Evolutionary conservation across 768 basidiomycete genomes (phyloP), one percentile per base, ranked within the genome.

Genomic region (Filobasidium floriforme): DNA sequence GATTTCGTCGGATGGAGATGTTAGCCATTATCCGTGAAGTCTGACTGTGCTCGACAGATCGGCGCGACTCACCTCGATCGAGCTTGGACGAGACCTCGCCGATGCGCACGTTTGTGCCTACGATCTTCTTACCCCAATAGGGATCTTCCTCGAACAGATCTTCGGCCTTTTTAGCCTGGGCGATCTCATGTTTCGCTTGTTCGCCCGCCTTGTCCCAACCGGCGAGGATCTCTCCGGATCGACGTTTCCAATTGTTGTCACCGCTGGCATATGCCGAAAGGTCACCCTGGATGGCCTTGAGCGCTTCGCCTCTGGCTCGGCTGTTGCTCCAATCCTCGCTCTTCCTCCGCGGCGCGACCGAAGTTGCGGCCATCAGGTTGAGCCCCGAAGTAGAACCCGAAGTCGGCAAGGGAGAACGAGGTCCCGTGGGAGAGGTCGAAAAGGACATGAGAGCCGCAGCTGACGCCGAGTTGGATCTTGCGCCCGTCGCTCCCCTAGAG

Each of bases 261-360:
- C 54, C 54, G 29, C 54, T 57, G 26, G 54, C 54, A 28, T 57
- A 57, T 5, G 54, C 54, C 12, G 54, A 19, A 15, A 57, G 54
- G 24, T 57, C 54, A n/a, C 52, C 44, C 43, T 59, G 57, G 12
- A 65, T 43, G 12, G 64, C 64, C 28, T 57, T 41, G 14, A 65
- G 37, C n/a, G 60, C 52, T 22, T 66, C 65, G 28, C 60, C 65
- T n/a, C 60, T 61, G 1, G 60, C 65, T 51, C 60, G 49, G 52
- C 60, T 61, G 44, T 60, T 61, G 59, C 65, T 66, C 65, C 65
- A 66, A 40, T 66, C 65, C 51, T 66, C 65, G 60, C 65, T 66
- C 26, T 66, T 66, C 2, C 65, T 49, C 24, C 65, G 52, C 24
- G 65, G 60, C 9, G 60, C 65, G n/a, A 66, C 37, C 14, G 64